phyloP scores from a whole-genome alignment of 257 asterid species.

The Ocimum tenuiflorum region DNA sequence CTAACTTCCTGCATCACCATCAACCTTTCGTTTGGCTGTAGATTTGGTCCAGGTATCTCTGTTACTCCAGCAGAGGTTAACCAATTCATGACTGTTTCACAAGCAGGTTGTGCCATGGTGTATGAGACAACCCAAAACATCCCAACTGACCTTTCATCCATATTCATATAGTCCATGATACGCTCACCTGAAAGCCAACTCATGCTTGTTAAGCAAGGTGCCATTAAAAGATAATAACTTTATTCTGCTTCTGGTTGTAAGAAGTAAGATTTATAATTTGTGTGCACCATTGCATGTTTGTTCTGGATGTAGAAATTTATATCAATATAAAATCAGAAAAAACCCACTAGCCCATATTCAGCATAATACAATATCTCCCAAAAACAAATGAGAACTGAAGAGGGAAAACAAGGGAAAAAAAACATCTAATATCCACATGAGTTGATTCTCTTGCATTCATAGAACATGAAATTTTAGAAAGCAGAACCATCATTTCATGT shows the following conservation, averaged over 20 bases:
- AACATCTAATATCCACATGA: not conserved
- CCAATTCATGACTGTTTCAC: slow-evolving; percentile 89
- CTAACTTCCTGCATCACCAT: slow-evolving; percentile 92
- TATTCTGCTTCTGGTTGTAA: not conserved
- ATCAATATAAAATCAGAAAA: not conserved
- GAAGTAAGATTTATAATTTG: not conserved
- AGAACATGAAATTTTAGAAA: not conserved
- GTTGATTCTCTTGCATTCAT: not conserved
- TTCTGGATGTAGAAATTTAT: not conserved
- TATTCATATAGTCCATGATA: slow-evolving; percentile 82
- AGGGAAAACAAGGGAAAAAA: not conserved
- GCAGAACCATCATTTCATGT: not conserved
- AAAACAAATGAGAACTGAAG: not conserved
- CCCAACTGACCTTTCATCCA: slow-evolving; percentile 97
- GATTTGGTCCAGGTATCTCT: slow-evolving; percentile 70
- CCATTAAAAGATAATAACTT: not conserved
- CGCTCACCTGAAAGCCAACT: slow-evolving; percentile 60
- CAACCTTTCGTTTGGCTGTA: slow-evolving; percentile 77
- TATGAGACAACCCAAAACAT: slow-evolving; percentile 99
- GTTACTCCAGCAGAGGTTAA: slow-evolving; percentile 81
- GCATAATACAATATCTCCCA: not conserved
- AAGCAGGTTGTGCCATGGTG: slow-evolving; percentile 98
- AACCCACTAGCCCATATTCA: not conserved
- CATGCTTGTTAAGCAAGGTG: slow-evolving; percentile 9
- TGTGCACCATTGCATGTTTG: not conserved